These are phyloP conservation scores for Lecanosticta acicola DNA, from an alignment of 2,329 filamentous ascomycete genomes.

Conservation along the genomic window DNA sequence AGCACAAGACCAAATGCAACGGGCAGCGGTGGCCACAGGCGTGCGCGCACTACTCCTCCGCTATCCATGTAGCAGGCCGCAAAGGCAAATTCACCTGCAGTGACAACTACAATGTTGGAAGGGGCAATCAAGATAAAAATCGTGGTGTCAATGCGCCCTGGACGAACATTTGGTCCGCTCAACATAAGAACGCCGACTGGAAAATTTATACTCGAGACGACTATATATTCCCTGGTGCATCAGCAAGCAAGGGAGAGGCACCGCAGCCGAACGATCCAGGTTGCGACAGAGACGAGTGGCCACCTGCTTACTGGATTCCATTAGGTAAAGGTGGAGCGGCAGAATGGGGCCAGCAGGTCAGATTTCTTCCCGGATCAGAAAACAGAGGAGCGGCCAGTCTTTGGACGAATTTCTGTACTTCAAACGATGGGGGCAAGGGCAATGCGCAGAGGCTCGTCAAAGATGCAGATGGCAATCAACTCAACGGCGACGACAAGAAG, in stretches of 20 bases:
- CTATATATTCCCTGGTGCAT: no score
- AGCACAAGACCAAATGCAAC: no score
- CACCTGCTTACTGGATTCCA: constrained; percentile 6
- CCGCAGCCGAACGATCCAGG: not conserved
- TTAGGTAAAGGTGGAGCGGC: not conserved
- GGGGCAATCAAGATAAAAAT: not conserved
- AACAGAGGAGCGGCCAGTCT: not conserved
- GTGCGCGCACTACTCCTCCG: constrained; percentile 5
- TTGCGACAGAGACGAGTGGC: constrained; percentile 8
- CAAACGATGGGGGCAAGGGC: constrained; percentile 5
- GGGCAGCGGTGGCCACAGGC: not conserved
- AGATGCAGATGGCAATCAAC: not conserved
- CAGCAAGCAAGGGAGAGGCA: no score
- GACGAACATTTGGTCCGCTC: not conserved
- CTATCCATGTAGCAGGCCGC: not conserved
- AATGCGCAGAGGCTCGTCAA: constrained; percentile 7
- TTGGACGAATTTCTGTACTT: constrained; percentile 2
- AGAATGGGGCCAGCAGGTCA: constrained; percentile 8
- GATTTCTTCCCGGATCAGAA: constrained; percentile 5
- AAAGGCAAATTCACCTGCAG: not conserved
- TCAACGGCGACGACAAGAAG: not conserved
- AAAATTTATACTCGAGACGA: no score
- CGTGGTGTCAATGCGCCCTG: not conserved
- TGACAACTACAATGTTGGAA: not conserved
- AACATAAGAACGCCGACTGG: not conserved